Conservation (phyloP, 805 yeast species). For the Nakazawaea anatomiae region DNA sequence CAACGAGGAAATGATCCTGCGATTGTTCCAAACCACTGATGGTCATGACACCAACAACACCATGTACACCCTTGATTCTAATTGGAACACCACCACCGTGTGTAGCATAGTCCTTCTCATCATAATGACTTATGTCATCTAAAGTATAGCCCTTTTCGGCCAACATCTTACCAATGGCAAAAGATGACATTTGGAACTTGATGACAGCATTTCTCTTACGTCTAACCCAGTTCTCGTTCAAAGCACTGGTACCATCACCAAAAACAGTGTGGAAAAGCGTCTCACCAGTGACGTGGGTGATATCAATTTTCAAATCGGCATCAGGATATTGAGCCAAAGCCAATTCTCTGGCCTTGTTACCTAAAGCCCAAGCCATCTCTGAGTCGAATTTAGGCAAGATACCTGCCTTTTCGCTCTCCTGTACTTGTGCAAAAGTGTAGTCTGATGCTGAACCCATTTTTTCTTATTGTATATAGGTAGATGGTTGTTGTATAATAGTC, state of each 20-base stretch:
- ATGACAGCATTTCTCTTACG: constrained; percentile 43
- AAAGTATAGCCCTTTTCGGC: constrained; percentile 28
- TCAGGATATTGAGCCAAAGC: constrained; percentile 23
- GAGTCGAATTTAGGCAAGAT: constrained; percentile 17
- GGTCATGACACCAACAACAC: constrained; percentile 41
- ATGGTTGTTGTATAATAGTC: neutral
- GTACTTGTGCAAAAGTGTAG: neutral
- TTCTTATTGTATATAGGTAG: neutral
- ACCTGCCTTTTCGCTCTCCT: neutral
- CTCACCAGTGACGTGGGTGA: constrained; percentile 39
- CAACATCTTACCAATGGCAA: constrained; percentile 38
- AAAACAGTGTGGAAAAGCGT: constrained; percentile 36
- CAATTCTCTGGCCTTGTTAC: constrained; percentile 31
- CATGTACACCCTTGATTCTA: constrained; percentile 22
- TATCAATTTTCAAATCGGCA: constrained; percentile 37
- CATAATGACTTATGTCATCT: constrained; percentile 32
- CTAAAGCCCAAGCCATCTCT: constrained; percentile 41
- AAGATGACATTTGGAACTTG: constrained; percentile 43
- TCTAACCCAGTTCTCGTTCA: constrained; percentile 48
- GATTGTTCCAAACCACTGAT: constrained; percentile 52
- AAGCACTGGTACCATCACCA: constrained; percentile 31
- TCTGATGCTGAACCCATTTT: neutral
- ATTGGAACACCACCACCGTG: constrained; percentile 58
- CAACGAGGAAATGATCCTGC: constrained; percentile 47
- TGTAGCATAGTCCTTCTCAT: constrained; percentile 37